These are phyloP conservation scores for Haberlea rhodopensis DNA, from an alignment of 257 asterid species.

Conservation along the genomic window DNA sequence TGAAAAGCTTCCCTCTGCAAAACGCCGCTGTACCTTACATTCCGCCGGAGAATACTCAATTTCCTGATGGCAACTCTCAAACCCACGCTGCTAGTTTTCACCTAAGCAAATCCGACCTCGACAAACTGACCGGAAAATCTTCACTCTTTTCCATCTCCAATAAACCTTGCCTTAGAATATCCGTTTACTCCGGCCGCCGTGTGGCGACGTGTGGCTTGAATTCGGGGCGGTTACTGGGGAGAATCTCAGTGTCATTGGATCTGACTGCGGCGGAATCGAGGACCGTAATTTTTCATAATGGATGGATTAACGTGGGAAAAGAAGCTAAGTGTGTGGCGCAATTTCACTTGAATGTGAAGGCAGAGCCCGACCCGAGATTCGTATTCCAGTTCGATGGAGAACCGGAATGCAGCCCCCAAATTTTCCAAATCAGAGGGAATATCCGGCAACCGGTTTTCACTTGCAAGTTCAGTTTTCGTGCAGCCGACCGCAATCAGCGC, in stretches of 20 bases:
- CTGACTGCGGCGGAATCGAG: conserved; percentile 50
- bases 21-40: conserved; percentile 64
- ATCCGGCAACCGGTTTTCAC: conserved; percentile 92
- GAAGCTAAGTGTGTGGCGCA: conserved; percentile 47
- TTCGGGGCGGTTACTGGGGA: conserved; percentile 70
- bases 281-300: conserved; percentile 53
- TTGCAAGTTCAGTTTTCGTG: conserved; percentile 81
- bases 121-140: conserved; percentile 59
- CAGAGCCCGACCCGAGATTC: conserved; percentile 93
- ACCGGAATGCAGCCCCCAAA: conserved; percentile 91
- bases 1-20: conserved; percentile 52
- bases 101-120: conserved; percentile 59
- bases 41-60: conserved; percentile 40
- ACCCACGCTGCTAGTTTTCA: conserved; percentile 57
- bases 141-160: conserved; percentile 51
- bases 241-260: conserved; percentile 62
- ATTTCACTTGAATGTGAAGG: conserved; percentile 68
- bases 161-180: conserved; percentile 49
- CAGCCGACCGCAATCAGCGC: conserved; percentile 67
- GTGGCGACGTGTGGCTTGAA: conserved; percentile 64
- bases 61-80: conserved; percentile 32
- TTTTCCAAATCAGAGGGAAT: conserved; percentile 69
- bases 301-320: conserved; percentile 66
- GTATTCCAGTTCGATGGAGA: conserved; percentile 88
- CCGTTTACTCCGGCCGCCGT: conserved; percentile 68